Conservation (phyloP, 2,329 filamentous ascomycete genomes). For the Penicillium brasilianum region DNA sequence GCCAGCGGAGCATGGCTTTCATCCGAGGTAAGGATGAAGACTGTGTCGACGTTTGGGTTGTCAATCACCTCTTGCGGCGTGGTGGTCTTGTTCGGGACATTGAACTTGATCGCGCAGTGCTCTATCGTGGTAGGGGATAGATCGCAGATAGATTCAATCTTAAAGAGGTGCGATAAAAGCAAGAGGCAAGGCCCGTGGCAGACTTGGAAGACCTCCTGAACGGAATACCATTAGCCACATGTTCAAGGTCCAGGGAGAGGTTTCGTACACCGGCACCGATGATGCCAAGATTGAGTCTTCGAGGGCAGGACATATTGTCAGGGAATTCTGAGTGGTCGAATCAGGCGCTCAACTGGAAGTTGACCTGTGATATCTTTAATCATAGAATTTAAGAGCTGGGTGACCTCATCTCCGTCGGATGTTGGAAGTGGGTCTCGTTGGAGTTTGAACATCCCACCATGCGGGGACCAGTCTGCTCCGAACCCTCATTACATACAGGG, state of each 20-base stretch:
- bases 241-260: not conserved
- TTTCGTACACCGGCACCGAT: constrained; percentile 23
- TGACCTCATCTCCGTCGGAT: not conserved
- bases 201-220: constrained; percentile 26
- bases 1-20: constrained; percentile 25
- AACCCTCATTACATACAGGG: not conserved
- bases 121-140: constrained; percentile 22
- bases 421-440: constrained; percentile 3
- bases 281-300: constrained; percentile 18
- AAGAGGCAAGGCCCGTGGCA: constrained; percentile 24
- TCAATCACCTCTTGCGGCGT: constrained; percentile 23
- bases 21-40: constrained; percentile 29
- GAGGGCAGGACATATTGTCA: constrained; percentile 9
- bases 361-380: not conserved
- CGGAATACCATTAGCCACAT: not conserved
- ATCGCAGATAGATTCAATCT: constrained; percentile 26
- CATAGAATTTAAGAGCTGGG: not conserved
- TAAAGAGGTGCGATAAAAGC: constrained; percentile 24
- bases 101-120: constrained; percentile 23
- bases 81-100: constrained; percentile 20
- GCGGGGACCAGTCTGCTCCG: constrained; percentile 4
- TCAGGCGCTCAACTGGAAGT: not conserved
- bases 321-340: not conserved
- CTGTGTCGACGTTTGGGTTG: constrained; percentile 18
- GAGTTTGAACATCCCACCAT: constrained; percentile 4